phyloP scores from a whole-genome alignment of 2,329 filamentous ascomycete species.

The Aspergillus piperis region DNA sequence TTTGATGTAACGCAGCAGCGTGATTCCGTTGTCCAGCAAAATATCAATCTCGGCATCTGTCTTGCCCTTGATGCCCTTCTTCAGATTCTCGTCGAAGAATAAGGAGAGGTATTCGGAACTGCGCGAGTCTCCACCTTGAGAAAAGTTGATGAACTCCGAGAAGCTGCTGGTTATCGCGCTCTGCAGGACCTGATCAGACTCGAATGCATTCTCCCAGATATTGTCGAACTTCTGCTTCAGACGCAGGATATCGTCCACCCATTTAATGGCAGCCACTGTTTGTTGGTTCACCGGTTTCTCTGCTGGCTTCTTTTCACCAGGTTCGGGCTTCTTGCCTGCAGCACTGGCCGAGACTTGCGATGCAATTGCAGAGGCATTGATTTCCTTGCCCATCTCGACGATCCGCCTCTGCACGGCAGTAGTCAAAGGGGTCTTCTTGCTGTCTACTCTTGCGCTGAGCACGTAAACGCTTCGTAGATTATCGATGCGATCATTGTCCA shows the following conservation, averaged over 20 bases:
- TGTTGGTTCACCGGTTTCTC: slow-evolving; percentile 68
- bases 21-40: slow-evolving; percentile 85
- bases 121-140: slow-evolving; percentile 59
- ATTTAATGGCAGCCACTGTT: slow-evolving; percentile 84
- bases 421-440: slow-evolving; percentile 69
- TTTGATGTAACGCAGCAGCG: slow-evolving; percentile 80
- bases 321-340: slow-evolving; percentile 48
- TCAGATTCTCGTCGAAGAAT: slow-evolving; percentile 95
- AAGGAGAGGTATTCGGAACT: slow-evolving; percentile 91
- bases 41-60: slow-evolving; percentile 82
- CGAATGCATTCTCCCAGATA: slow-evolving; percentile 73
- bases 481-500: slow-evolving; percentile 79
- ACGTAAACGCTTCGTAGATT: slow-evolving; percentile 81
- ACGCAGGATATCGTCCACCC: slow-evolving; percentile 86
- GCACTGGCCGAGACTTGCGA: slow-evolving; percentile 50
- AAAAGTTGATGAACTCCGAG: slow-evolving; percentile 81
- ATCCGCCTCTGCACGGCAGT: slow-evolving; percentile 72
- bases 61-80: slow-evolving; percentile 90
- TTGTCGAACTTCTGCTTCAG: slow-evolving; percentile 89
- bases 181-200: slow-evolving; percentile 73
- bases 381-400: slow-evolving; percentile 75
- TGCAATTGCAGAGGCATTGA: slow-evolving; percentile 66
- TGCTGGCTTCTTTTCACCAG: slow-evolving; percentile 52
- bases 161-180: slow-evolving; percentile 84
- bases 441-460: slow-evolving; percentile 75